A percentile compares a stretch with the other conserved stretches of the same genome.
These are phyloP conservation scores for Monosporascus sp. DNA, from an alignment of 2,329 filamentous ascomycete genomes.

Conservation along the genomic window DNA sequence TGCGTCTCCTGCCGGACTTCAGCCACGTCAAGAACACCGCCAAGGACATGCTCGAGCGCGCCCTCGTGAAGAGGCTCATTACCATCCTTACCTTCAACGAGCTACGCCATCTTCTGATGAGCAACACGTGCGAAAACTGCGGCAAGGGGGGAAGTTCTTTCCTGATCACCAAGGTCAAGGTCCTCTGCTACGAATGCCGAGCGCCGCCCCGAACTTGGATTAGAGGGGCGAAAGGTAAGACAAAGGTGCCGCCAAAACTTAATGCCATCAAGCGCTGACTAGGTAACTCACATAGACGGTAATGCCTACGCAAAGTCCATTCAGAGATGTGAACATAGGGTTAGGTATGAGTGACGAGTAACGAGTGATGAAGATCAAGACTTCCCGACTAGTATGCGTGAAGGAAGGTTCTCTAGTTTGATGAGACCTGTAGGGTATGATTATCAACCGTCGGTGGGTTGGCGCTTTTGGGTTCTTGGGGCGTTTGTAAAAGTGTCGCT, in stretches of 20 bases:
- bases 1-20: constrained; percentile 6
- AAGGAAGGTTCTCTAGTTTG: too few species aligned
- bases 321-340: too few species aligned
- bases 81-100: constrained; percentile 11
- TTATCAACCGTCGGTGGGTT: too few species aligned
- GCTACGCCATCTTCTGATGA: constrained; percentile 9
- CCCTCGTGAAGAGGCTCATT: constrained; percentile 10
- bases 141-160: constrained; percentile 6
- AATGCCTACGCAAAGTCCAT: too few species aligned
- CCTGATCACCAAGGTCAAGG: constrained; percentile 11
- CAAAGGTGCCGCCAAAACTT: constrained; percentile 15
- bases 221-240: too few species aligned
- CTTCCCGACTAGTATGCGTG: too few species aligned
- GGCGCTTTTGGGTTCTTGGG: too few species aligned
- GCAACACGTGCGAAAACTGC: constrained; percentile 12
- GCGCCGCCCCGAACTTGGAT: neutral
- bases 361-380: too few species aligned
- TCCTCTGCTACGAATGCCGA: constrained; percentile 13
- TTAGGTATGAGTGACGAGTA: too few species aligned
- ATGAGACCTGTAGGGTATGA: too few species aligned
- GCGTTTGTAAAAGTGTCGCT: too few species aligned
- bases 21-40: constrained; percentile 7
- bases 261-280: constrained; percentile 37
- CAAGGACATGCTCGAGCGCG: constrained; percentile 5
- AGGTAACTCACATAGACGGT: too few species aligned